A percentile compares a stretch with the other conserved stretches of the same genome.
Conservation (phyloP, 495 filamentous ascomycete genomes). For the Neurospora intermedia region DNA sequence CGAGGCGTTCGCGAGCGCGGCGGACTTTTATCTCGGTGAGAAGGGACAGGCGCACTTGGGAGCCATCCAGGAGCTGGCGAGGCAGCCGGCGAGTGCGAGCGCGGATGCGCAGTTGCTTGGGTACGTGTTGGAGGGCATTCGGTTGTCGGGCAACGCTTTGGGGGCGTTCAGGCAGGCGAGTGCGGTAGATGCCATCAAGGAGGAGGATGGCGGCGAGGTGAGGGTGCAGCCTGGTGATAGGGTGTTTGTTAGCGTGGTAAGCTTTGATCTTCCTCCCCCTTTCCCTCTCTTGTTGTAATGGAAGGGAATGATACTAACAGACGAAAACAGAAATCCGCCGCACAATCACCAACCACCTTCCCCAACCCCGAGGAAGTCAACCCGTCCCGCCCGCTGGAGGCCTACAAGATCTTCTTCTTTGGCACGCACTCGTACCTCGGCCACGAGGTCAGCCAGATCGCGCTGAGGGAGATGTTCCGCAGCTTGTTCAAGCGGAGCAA, state of each 20-base stretch:
- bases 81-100: slow-evolving; percentile 17
- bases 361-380: slow-evolving; percentile 56
- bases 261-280: slow-evolving; percentile 12
- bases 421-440: slow-evolving; percentile 56
- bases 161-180: slow-evolving; percentile 41
- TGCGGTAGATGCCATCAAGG: slow-evolving; percentile 35
- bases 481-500: slow-evolving; percentile 51
- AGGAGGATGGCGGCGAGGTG: slow-evolving; percentile 37
- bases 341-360: slow-evolving; percentile 51
- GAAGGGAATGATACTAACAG: slow-evolving; percentile 31
- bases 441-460: slow-evolving; percentile 47
- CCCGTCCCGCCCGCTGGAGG: slow-evolving; percentile 54
- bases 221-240: slow-evolving; percentile 25
- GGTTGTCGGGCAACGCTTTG: slow-evolving; percentile 35
- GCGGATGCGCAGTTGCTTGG: slow-evolving; percentile 34
- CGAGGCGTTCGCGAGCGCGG: slow-evolving; percentile 60
- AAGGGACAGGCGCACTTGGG: slow-evolving; percentile 42
- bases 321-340: slow-evolving; percentile 48
- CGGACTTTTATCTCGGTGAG: slow-evolving; percentile 66
- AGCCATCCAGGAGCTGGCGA: slow-evolving; percentile 46
- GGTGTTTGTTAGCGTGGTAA: slow-evolving; percentile 47
- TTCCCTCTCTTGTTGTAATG: neutral
- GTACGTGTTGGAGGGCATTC: slow-evolving; percentile 43
- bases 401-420: slow-evolving; percentile 56
- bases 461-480: slow-evolving; percentile 57